These are phyloP conservation scores for Taxillus chinensis DNA, from an alignment of 164 flowering plant species.

Conservation along the genomic window DNA sequence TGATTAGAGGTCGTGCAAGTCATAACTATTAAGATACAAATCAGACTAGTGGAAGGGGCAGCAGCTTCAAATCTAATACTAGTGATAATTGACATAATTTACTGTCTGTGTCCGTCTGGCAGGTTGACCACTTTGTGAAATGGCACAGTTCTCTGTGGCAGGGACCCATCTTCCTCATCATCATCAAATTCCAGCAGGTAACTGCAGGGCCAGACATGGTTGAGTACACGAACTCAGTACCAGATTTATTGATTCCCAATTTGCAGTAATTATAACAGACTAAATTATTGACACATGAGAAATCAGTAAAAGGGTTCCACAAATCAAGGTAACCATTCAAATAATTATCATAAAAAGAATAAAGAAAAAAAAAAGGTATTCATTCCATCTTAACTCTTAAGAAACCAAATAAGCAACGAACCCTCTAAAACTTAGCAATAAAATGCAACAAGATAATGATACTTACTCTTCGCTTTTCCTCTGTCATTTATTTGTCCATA, in stretches of 20 bases:
- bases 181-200: conserved; percentile 88
- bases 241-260: too few species aligned
- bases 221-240: too few species aligned
- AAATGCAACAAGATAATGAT: conserved; percentile 6
- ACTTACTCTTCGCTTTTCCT: conserved; percentile 95
- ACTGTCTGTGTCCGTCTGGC: conserved; percentile 91
- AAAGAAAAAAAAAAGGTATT: too few species aligned
- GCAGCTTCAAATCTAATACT: neutral
- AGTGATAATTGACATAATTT: neutral
- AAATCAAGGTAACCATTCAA: too few species aligned
- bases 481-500: conserved; percentile 24
- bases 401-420: too few species aligned
- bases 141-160: conserved; percentile 76
- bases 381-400: too few species aligned
- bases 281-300: too few species aligned
- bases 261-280: too few species aligned
- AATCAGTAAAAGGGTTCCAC: too few species aligned
- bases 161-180: conserved; percentile 93
- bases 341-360: too few species aligned
- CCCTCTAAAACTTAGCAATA: neutral
- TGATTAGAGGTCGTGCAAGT: too few species aligned
- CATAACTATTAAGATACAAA: neutral
- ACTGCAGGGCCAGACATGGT: conserved; percentile 25
- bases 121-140: conserved; percentile 72
- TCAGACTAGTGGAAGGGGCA: neutral